phyloP scores from a whole-genome alignment of 345 rosid species.

The Euphorbia tirucalli region DNA sequence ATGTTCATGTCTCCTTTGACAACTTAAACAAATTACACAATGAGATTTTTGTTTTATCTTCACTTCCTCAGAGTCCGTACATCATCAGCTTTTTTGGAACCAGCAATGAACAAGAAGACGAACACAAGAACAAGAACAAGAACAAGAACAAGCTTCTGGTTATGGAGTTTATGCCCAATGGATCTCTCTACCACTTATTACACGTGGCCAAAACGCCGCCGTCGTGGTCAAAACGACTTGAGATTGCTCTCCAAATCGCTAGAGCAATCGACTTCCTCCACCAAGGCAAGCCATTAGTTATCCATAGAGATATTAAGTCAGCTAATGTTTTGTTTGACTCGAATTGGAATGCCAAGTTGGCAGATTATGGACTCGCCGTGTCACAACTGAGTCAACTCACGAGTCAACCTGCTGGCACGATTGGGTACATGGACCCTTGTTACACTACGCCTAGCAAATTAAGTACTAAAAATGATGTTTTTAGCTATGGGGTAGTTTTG shows the following conservation, averaged over 20 bases:
- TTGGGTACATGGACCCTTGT: slow-evolving; percentile 73
- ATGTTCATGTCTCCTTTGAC: slow-evolving; percentile 22
- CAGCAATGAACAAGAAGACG: not conserved
- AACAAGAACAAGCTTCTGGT: slow-evolving; percentile 43
- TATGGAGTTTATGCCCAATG: slow-evolving; percentile 76
- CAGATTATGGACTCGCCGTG: slow-evolving; percentile 68
- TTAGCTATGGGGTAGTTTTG: slow-evolving; percentile 61
- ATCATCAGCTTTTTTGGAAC: slow-evolving; percentile 47
- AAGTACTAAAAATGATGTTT: slow-evolving; percentile 59
- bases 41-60: slow-evolving; percentile 54
- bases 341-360: slow-evolving; percentile 53
- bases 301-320: slow-evolving; percentile 79
- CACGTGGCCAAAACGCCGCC: slow-evolving; percentile 40
- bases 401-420: slow-evolving; percentile 63
- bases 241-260: slow-evolving; percentile 57
- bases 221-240: slow-evolving; percentile 54
- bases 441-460: slow-evolving; percentile 52
- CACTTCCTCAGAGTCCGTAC: slow-evolving; percentile 37
- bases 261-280: slow-evolving; percentile 63
- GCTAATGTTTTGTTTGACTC: slow-evolving; percentile 61
- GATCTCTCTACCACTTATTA: slow-evolving; percentile 54
- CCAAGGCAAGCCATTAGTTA: slow-evolving; percentile 29
- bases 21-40: slow-evolving; percentile 50
- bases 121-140: not conserved
- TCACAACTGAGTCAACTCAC: slow-evolving; percentile 7